Evolutionary conservation across 1,139 yeast species (phyloP), one percentile per base, ranked within the genome.

Genomic region (Eremothecium cymbalariae): DNA sequence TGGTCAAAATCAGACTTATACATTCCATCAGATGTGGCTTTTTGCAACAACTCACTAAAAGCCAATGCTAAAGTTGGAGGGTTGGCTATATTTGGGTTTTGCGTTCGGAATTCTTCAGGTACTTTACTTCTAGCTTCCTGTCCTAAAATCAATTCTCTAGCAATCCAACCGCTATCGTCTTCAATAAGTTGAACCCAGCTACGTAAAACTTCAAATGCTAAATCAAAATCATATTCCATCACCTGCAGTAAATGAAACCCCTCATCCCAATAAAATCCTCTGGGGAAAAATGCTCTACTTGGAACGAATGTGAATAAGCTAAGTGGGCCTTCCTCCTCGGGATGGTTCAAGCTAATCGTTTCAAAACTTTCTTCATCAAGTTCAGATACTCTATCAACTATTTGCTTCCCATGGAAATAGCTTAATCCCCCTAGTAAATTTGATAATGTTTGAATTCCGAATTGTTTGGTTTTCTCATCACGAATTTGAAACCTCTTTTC

Each of bases 261-360:
- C 61, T 93, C 98, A 59, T 93, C 99, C 99, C 99, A 90, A 53
- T 84, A 84, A 53, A 90, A 90, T 0, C 99, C 99, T 44, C 98
- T 70, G 6, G 98, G 97, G 60, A 90, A 90, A 51, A 84, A 84
- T 0, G 95, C 86, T 38, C 98, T 69, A 31, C 95, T 84, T 2
- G 98, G 98, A 19, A 86, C 94, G 28, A 85, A 67, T 0, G 94
- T 74, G 48, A 86, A 83, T 24, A 93, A 60, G 44, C 79, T 84
- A 44, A 64, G 57, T 1, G 88, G 86, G 0, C 84, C 85, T 50
- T 80, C 90, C 4, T 60, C 53, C 16, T 54, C 43, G 0, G 86
- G 81, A 38, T 48, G 52, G 23, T 56, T 59, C 15, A 80, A 65
- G 15, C 69, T 63, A 17, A 71, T 67, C 12, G 72, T 72, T 41